Conservation (phyloP, 2,329 filamentous ascomycete species). For the Massarina eburnea region DNA sequence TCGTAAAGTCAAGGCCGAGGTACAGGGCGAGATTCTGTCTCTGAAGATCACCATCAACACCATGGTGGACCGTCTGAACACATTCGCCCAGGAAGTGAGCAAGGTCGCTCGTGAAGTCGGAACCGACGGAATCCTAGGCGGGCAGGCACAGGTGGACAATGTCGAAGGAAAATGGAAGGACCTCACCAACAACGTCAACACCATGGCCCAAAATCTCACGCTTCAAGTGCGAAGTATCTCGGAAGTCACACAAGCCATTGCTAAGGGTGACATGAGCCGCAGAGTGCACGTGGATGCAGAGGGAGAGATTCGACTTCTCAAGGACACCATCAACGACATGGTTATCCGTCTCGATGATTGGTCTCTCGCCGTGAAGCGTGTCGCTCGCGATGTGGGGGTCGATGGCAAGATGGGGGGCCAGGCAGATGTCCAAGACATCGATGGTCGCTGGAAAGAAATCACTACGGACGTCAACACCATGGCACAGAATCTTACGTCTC, state of each 20-base stretch:
- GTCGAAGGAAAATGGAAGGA: slow-evolving; percentile 70
- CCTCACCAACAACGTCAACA: slow-evolving; percentile 68
- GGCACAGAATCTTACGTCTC: slow-evolving; percentile 80
- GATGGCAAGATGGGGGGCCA: slow-evolving; percentile 99
- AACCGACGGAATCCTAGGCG: slow-evolving; percentile 65
- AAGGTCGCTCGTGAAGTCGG: slow-evolving; percentile 67
- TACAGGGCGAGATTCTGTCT: slow-evolving; percentile 54
- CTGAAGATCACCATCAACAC: slow-evolving; percentile 84
- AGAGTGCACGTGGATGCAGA: slow-evolving; percentile 95
- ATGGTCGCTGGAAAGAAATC: slow-evolving; percentile 97
- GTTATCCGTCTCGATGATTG: slow-evolving; percentile 93
- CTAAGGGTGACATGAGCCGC: slow-evolving; percentile 92
- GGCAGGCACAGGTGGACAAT: slow-evolving; percentile 65
- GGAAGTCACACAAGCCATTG: slow-evolving; percentile 90
- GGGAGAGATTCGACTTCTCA: slow-evolving; percentile 90
- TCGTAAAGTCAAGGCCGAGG: slow-evolving; percentile 55
- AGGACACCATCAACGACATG: slow-evolving; percentile 99
- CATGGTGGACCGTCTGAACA: slow-evolving; percentile 67
- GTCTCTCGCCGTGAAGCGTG: slow-evolving; percentile 92
- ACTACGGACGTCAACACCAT: slow-evolving; percentile 96
- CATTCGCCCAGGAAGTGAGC: slow-evolving; percentile 66
- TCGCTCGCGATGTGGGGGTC: slow-evolving; percentile 94
- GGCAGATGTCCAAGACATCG: slow-evolving; percentile 88
- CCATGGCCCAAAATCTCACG: slow-evolving; percentile 66
- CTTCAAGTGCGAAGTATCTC: slow-evolving; percentile 84